These are phyloP conservation scores for Fusarium sp. DNA, from an alignment of 2,329 filamentous ascomycete species.

Conservation along the genomic window DNA sequence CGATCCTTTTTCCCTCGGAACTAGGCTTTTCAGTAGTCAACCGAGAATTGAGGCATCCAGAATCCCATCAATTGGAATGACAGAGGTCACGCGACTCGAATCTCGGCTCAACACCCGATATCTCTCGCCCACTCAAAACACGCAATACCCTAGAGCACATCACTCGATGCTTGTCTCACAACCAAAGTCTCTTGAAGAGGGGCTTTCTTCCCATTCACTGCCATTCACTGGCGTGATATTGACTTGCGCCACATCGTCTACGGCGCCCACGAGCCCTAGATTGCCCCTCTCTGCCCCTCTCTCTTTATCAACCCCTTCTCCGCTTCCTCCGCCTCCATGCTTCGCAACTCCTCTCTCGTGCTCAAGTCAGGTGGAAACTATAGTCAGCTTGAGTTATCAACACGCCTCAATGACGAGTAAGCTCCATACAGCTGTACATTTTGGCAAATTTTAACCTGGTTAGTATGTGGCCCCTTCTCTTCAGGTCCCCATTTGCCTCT, in stretches of 20 bases:
- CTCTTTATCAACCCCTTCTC: slow-evolving; percentile 19
- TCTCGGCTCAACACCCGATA: not conserved
- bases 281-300: slow-evolving; percentile 33
- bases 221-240: slow-evolving; percentile 2
- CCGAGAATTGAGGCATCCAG: slow-evolving; percentile 5
- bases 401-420: slow-evolving; percentile 12
- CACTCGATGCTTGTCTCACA: not conserved
- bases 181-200: slow-evolving; percentile 3
- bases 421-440: not conserved
- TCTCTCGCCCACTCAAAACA: not conserved
- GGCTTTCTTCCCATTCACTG: not conserved
- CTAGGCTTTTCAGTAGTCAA: not conserved
- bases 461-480: not conserved
- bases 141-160: not conserved
- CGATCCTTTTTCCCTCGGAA: slow-evolving; percentile 16
- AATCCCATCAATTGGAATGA: not conserved
- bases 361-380: slow-evolving; percentile 22
- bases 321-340: slow-evolving; percentile 31
- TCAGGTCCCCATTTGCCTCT: slow-evolving; percentile 1
- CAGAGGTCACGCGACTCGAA: slow-evolving; percentile 13
- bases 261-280: slow-evolving; percentile 2
- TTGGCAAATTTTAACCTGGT: not conserved
- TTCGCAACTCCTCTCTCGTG: slow-evolving; percentile 26
- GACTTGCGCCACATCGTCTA: slow-evolving; percentile 33
- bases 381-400: slow-evolving; percentile 14